phyloP scores from a whole-genome alignment of 2,329 filamentous ascomycete species.

The Fusarium udum region DNA sequence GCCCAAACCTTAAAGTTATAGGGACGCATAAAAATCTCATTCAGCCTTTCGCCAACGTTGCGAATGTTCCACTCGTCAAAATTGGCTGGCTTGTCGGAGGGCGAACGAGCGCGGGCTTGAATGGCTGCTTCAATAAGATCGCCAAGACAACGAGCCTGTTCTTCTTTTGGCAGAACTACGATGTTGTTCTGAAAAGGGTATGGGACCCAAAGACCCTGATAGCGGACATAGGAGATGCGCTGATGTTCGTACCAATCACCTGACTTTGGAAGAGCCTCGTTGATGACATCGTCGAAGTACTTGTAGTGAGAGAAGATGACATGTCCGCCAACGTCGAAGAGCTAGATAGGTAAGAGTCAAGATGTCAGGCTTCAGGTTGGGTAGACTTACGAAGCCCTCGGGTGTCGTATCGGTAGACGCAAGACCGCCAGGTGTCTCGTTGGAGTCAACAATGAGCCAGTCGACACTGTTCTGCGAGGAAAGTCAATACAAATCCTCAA shows the following conservation, averaged over 20 bases:
- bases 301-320: slow-evolving; percentile 99
- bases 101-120: slow-evolving; percentile 80
- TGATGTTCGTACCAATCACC: slow-evolving; percentile 98
- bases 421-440: slow-evolving; percentile 91
- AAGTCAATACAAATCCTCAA: slow-evolving; percentile 28
- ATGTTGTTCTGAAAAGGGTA: slow-evolving; percentile 99
- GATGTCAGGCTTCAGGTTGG: too few relatives aligned
- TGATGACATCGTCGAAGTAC: slow-evolving; percentile 99
- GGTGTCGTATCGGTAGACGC: slow-evolving; percentile 94
- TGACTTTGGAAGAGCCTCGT: slow-evolving; percentile 92
- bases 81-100: slow-evolving; percentile 83
- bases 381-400: slow-evolving; percentile 78
- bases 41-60: slow-evolving; percentile 87
- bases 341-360: slow-evolving; percentile 57
- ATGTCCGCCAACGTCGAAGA: slow-evolving; percentile 98
- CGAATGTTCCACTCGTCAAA: slow-evolving; percentile 99
- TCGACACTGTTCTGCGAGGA: slow-evolving; percentile 79
- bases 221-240: slow-evolving; percentile 98
- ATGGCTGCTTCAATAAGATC: slow-evolving; percentile 95
- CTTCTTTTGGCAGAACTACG: slow-evolving; percentile 95
- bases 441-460: slow-evolving; percentile 95
- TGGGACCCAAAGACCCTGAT: slow-evolving; percentile 94
- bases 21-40: slow-evolving; percentile 96
- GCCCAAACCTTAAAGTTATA: slow-evolving; percentile 99
- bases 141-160: slow-evolving; percentile 92